Percentiles rank a stretch among this genome's conserved stretches.
Conservation (phyloP, 2,329 filamentous ascomycete species). For the Colletotrichum ledebouriae region DNA sequence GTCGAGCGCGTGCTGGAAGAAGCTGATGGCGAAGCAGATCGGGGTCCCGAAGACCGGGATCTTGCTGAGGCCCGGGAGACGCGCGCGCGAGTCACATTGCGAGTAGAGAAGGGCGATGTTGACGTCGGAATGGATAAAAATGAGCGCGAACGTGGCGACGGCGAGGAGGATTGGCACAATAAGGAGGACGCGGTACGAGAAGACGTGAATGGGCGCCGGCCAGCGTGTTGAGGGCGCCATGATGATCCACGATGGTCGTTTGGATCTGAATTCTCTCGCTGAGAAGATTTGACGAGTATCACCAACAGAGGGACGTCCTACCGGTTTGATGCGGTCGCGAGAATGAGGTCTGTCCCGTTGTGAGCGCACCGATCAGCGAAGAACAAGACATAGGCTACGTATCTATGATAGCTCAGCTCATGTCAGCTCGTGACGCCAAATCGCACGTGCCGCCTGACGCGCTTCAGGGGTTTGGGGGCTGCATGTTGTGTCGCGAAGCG, state of each 20-base stretch:
- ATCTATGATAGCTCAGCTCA: slow-evolving; percentile 20
- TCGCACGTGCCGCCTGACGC: slow-evolving; percentile 34
- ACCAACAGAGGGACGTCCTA: not conserved
- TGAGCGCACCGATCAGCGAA: not conserved
- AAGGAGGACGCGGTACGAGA: slow-evolving; percentile 66
- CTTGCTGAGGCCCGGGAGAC: slow-evolving; percentile 59
- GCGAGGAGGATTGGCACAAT: slow-evolving; percentile 64
- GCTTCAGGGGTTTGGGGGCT: slow-evolving; percentile 4
- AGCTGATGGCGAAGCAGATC: slow-evolving; percentile 64
- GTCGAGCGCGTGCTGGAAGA: slow-evolving; percentile 60
- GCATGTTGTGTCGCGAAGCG: not conserved
- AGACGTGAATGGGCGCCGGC: slow-evolving; percentile 63
- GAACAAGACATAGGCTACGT: not conserved
- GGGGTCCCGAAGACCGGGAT: slow-evolving; percentile 61
- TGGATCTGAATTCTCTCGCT: not conserved
- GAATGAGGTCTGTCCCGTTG: not conserved
- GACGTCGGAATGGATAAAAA: slow-evolving; percentile 63
- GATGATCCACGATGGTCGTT: not conserved
- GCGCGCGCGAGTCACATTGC: slow-evolving; percentile 64
- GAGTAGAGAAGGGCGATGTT: slow-evolving; percentile 66
- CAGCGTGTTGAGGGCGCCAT: slow-evolving; percentile 43
- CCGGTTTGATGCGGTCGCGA: not conserved
- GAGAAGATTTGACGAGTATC: not conserved
- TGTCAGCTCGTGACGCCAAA: slow-evolving; percentile 21
- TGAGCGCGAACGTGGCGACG: slow-evolving; percentile 55